Base-by-base conservation (phyloP, 345 rosid genomes). In the Linum tenue region DNA sequence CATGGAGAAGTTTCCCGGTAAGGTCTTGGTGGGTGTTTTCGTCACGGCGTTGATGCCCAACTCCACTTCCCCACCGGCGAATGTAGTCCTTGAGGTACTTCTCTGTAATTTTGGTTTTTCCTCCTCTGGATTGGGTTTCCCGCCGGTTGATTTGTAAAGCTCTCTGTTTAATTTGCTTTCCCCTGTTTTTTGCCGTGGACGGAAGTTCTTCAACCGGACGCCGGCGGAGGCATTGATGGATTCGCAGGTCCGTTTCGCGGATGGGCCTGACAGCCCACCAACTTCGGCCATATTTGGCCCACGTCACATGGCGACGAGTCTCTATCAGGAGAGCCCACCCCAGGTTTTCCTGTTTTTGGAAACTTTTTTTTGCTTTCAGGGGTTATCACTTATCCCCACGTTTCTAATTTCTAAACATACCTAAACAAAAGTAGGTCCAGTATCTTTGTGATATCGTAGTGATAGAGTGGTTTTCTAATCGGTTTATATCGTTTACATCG, bases 1-100 rank as follows among this genome's bases (percentile, higher is more conserved):
- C 2, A 63, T 37, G 72, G 67, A 69, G 39, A 56, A 44, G 12
- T 69, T 69, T 22, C 63, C 72, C 1, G 56, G 64, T 12, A 69
- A 69, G 50, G 37, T 69, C 11, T 51, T 58, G 3, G 66, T 56
- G 3, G 72, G 43, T 10, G 37, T 69, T 55, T 69, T 51, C n/a
- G 53, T 62, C 17, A 35, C 72, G 5, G 72, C 72, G 8, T 31
- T 44, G 12, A 62, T 69, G 72, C 66, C 66, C 7, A 60, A 39
- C 36, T 11, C 51, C 17, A 22, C 16, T 39, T 16, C 40, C 31
- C 50, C 35, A n/a, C 64, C 64, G 10, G 43, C 64, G 7, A 3
- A n/a, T 61, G 22, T 61, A 1, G 43, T 14, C 5, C 43, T 37
- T 5, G 36, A 61, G 41, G 64, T 61, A 61, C 2, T 9, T 3